phyloP scores from a whole-genome alignment of 2,329 filamentous ascomycete species.

The Monilinia aucupariae region DNA sequence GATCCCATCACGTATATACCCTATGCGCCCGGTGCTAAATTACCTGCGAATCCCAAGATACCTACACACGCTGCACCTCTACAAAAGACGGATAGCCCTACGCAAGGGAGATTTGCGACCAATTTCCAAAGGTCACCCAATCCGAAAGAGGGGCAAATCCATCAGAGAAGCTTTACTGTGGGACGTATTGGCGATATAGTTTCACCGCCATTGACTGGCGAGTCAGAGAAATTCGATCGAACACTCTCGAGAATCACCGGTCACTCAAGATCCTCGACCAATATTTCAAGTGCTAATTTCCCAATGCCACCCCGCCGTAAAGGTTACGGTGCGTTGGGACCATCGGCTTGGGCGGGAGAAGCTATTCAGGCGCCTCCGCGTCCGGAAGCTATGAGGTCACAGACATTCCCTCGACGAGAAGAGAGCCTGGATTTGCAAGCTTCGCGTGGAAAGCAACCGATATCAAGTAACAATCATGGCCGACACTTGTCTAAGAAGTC shows the following conservation, averaged over 20 bases:
- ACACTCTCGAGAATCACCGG: conserved; percentile 26
- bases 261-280: conserved; percentile 27
- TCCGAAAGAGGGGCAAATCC: conserved; percentile 29
- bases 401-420: conserved; percentile 33
- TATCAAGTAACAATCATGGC: neutral
- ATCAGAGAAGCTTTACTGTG: conserved; percentile 27
- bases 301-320: conserved; percentile 39
- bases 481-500: conserved; percentile 22
- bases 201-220: conserved; percentile 16
- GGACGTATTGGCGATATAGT: conserved; percentile 22
- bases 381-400: conserved; percentile 29
- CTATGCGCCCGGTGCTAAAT: neutral
- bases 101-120: conserved; percentile 60
- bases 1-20: conserved; percentile 40
- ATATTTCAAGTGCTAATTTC: conserved; percentile 24
- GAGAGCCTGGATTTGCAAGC: conserved; percentile 19
- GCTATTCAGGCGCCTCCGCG: conserved; percentile 39
- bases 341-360: conserved; percentile 39
- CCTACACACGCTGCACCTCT: conserved; percentile 44
- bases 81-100: conserved; percentile 59
- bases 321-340: conserved; percentile 55
- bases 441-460: neutral
- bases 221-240: conserved; percentile 17
- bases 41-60: conserved; percentile 42
- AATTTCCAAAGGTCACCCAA: conserved; percentile 33